phyloP scores from a whole-genome alignment of 176 grass and related monocot species.

The Avena sativa region DNA sequence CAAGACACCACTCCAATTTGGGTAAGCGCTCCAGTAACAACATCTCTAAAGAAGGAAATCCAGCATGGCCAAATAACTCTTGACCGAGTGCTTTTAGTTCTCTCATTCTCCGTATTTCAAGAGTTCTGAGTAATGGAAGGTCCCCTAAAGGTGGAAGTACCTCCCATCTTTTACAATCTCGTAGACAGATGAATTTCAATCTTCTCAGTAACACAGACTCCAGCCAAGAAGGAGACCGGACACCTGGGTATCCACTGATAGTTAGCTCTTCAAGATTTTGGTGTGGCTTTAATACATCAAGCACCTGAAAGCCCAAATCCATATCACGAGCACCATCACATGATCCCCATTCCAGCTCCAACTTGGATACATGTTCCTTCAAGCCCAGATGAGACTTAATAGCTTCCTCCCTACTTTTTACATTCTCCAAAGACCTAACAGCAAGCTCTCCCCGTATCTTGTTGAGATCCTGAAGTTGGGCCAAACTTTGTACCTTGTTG shows the following conservation, averaged over 20 bases:
- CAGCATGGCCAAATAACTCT: constrained; percentile 37
- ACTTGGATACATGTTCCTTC: constrained; percentile 30
- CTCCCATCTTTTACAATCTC: constrained; percentile 27
- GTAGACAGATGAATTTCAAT: constrained; percentile 19
- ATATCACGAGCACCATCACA: background rate
- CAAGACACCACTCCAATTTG: constrained; percentile 16
- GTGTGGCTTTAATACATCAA: constrained; percentile 50
- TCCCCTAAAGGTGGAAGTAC: constrained; percentile 48
- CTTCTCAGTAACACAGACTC: constrained; percentile 22
- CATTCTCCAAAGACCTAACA: constrained; percentile 22
- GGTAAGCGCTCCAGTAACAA: constrained; percentile 24
- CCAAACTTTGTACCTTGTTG: constrained; percentile 7
- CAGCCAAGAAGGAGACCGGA: constrained; percentile 33
- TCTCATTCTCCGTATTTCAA: constrained; percentile 32
- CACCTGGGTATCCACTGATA: constrained; percentile 46
- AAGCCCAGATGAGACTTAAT: constrained; percentile 16
- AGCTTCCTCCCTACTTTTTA: constrained; percentile 18
- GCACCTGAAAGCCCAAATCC: constrained; percentile 6
- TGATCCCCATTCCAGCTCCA: constrained; percentile 32
- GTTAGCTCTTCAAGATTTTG: constrained; percentile 35
- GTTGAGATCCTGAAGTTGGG: constrained; percentile 19
- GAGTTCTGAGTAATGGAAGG: constrained; percentile 29
- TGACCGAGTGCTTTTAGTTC: constrained; percentile 13
- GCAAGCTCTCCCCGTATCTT: constrained; percentile 7
- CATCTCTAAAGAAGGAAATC: constrained; percentile 37